Conservation (phyloP, 2,329 filamentous ascomycete genomes). For the Pseudocercospora eumusae region DNA sequence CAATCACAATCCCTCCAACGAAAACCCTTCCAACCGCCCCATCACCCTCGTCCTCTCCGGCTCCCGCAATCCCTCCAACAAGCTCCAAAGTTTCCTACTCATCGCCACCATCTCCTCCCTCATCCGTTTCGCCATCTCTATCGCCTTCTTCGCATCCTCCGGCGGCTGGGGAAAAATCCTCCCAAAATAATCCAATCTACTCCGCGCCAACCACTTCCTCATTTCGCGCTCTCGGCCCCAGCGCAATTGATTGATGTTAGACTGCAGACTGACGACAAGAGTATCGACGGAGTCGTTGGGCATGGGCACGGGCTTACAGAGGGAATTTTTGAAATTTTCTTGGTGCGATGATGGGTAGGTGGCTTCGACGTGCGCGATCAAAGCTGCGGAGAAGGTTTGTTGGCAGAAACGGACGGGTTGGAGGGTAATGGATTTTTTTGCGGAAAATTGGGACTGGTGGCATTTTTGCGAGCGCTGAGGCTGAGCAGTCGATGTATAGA, state of each 20-base stretch:
- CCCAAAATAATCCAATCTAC: constrained; percentile 22
- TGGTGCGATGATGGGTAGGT: constrained; percentile 16
- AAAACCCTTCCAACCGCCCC: background rate
- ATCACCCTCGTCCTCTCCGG: background rate
- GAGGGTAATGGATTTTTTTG: constrained; percentile 20
- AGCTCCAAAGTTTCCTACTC: background rate
- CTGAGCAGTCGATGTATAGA: constrained; percentile 27
- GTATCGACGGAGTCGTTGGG: constrained; percentile 22
- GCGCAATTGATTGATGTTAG: constrained; percentile 13
- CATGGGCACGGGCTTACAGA: constrained; percentile 21
- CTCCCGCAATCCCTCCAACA: background rate
- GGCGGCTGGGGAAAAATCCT: constrained; percentile 4
- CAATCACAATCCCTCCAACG: background rate
- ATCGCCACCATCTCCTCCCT: background rate
- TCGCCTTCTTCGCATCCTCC: background rate
- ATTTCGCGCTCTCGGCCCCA: constrained; percentile 20
- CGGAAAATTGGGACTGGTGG: constrained; percentile 21
- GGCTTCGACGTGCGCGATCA: constrained; percentile 28
- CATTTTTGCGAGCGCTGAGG: constrained; percentile 19
- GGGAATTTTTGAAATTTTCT: constrained; percentile 20
- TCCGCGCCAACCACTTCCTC: constrained; percentile 15
- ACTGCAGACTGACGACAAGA: constrained; percentile 11
- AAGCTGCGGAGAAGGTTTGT: constrained; percentile 28
- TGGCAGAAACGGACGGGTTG: constrained; percentile 29
- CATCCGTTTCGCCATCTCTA: background rate